Base-by-base conservation (phyloP, 2,329 filamentous ascomycete species). In the Sporothrix luriei region DNA sequence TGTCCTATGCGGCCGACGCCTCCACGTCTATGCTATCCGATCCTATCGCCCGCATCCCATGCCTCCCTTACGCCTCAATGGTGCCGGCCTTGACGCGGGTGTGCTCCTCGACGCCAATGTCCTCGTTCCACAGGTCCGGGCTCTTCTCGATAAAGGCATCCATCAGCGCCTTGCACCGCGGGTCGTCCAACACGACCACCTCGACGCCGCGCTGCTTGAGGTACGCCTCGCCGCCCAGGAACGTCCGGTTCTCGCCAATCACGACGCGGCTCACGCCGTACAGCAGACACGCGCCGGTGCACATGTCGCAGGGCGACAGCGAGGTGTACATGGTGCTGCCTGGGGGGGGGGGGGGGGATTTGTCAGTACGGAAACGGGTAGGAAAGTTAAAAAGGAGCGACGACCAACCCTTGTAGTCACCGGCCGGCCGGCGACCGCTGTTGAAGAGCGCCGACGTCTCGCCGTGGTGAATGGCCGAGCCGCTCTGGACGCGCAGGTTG, bases 251-350 rank as follows among this genome's bases (percentile, higher is more conserved):
- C 81, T 94, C 91, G 62, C 90, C 91, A 74, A 94, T 87, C 40
- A 94, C 90, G 3, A 93, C 90, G 26, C 91, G 85, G 61, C 85
- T 83, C 70, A 94, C 85, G 75, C 90, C 90, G 82, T 93, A 94
- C 71, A 93, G 83, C 71, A 94, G 81, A 75, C 90, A 93, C 2
- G 91, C 90, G 10, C 91, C 91, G 4, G 91, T 92, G 78, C 89
- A 94, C 91, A 93, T 93, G 76, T 92, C 90, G 78, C 91, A 94
- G 0, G 91, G 91, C 2, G 89, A 91, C 7, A 94, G 82, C 0
- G 91, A 93, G 2, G 91, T 94, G 79, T 91, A 94, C 90, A 94
- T 93, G n/a, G 90, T 93, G 48, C 89, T 86, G 40, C 88, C 88
- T 71, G 24, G 4, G 1, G 40, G 19, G 5, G 46, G 10, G 40